phyloP scores from a whole-genome alignment of 192 early-diverging fungal genomes.

The Ramicandelaber brevisporus region DNA sequence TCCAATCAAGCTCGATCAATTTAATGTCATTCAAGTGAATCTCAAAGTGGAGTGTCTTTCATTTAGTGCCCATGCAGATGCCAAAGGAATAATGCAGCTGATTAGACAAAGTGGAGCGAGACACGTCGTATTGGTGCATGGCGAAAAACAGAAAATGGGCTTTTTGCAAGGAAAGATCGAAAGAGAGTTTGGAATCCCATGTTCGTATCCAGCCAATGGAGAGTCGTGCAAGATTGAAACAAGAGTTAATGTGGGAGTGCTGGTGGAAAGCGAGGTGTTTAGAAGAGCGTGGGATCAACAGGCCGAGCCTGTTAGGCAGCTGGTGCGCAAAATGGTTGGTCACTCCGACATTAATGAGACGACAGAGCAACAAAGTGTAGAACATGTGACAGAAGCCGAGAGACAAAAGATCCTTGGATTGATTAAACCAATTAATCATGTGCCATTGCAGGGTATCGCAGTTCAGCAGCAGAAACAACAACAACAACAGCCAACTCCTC shows the following conservation, averaged over 20 bases:
- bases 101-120: constrained; percentile 66
- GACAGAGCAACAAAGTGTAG: too few species aligned
- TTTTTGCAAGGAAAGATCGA: constrained; percentile 56
- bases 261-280: constrained; percentile 15
- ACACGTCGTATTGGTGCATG: constrained; percentile 88
- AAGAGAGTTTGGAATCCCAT: constrained; percentile 56
- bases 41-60: constrained; percentile 84
- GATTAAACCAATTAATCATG: too few species aligned
- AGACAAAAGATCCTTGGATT: too few species aligned
- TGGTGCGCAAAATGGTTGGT: too few species aligned
- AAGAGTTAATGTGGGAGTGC: constrained; percentile 30
- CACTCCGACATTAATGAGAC: too few species aligned
- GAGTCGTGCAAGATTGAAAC: constrained; percentile 40
- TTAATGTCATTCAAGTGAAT: constrained; percentile 51
- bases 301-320: too few species aligned
- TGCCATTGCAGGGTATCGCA: too few species aligned
- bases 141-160: constrained; percentile 75
- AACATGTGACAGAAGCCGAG: too few species aligned
- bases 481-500: too few species aligned
- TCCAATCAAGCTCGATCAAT: constrained; percentile 54
- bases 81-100: constrained; percentile 91
- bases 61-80: constrained; percentile 92
- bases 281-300: constrained; percentile 9
- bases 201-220: constrained; percentile 77
- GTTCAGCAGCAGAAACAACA: too few species aligned